Percentiles rank a stretch among this genome's conserved stretches.
These are phyloP conservation scores for Ministeria vibrans DNA, from an alignment of 78 protist species.

Conservation along the genomic window DNA sequence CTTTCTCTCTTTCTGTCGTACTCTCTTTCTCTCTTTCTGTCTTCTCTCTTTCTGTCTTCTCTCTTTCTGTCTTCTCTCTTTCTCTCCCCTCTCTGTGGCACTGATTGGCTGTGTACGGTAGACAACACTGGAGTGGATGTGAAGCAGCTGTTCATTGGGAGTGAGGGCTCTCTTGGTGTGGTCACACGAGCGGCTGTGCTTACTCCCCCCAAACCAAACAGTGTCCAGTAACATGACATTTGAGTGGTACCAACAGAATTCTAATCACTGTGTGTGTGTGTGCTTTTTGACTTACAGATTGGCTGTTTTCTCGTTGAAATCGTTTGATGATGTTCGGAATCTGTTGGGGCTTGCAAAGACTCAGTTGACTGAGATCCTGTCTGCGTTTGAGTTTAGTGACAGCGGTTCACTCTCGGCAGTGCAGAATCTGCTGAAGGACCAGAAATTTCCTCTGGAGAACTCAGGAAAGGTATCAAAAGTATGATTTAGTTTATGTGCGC, in stretches of 20 bases:
- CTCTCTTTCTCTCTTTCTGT: no score
- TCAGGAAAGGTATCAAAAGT: no score
- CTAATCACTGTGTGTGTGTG: background rate
- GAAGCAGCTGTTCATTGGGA: slow-evolving; percentile 91
- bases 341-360: slow-evolving; percentile 39
- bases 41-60: no score
- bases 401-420: slow-evolving; percentile 5
- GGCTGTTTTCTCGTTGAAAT: background rate
- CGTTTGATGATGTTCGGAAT: slow-evolving; percentile 29
- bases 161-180: slow-evolving; percentile 94
- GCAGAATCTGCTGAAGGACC: background rate
- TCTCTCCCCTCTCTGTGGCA: no score
- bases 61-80: no score
- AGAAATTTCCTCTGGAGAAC: background rate
- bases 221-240: background rate
- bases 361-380: slow-evolving; percentile 66
- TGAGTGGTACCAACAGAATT: background rate
- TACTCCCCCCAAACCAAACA: slow-evolving; percentile 38
- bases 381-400: background rate
- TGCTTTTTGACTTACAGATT: background rate
- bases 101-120: no score
- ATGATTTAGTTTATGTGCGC: background rate
- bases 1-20: no score
- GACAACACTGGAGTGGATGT: no score
- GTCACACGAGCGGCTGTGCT: slow-evolving; percentile 63